Evolutionary conservation across 164 flowering plant genomes (phyloP), one percentile per base, ranked within the genome.

Genomic region (Euptelea pleiosperma): DNA sequence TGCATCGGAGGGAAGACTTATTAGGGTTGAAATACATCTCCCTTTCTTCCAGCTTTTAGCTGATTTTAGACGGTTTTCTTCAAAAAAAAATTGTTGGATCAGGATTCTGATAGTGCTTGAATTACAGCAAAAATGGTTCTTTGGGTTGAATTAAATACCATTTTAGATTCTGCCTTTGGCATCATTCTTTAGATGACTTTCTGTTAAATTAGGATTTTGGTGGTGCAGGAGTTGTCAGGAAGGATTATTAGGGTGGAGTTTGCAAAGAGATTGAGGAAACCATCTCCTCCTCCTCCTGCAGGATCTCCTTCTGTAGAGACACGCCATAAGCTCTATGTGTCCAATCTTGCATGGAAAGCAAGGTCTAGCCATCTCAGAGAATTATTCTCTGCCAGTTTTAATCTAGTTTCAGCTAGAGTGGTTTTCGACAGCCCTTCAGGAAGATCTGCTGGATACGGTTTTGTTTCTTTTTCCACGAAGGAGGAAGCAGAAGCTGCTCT

Each of bases 401-500:
- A 77, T 46, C 93, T 87, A 8, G 77, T 84, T 52, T 80, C 96
- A 43, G 68, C 77, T 25, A 77, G 86, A 58, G 90, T 89, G 66
- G 81, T 89, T 24, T 92, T 92, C 65, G 82, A 79, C 29, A 62
- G 60, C 52, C 83, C 83, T 51, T 29, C 71, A 8, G 88, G 88
- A 67, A 75, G 74, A 70, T 79, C 98, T 66, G 80, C 82, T 62
- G 96, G 96, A 0, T 87, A 85, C 75, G 96, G 96, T 1, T 92
- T 92, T 73, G 91, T 86, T 29, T 82, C 96, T 9, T 89, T 81
- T 73, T 73, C 79, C 57, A 80, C 91, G 29, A 78, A 56, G 61
- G 96, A 89, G 77, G 96, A 92, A 76, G 90, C 89, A 36, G 90
- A 85, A 60, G 74, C 85, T 62, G 98, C 91, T 15, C 52, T 87